These are phyloP conservation scores for Arachis stenosperma DNA, from an alignment of 306 rosid species.

Conservation along the genomic window DNA sequence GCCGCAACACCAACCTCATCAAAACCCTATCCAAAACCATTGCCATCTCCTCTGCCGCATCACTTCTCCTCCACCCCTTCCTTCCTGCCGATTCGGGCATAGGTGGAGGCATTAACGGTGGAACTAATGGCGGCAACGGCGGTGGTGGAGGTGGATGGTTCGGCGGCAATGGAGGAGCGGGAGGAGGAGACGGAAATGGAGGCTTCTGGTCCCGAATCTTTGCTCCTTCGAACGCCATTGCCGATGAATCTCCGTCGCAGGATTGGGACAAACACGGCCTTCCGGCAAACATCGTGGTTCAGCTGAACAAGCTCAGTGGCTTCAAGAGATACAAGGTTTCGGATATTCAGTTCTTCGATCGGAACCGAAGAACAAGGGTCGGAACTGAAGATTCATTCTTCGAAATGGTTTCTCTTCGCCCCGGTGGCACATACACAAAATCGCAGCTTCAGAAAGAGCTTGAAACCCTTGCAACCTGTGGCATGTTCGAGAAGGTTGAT, in stretches of 20 bases:
- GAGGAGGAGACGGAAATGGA: slow-evolving; percentile 33
- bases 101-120: slow-evolving; percentile 22
- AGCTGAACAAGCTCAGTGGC: slow-evolving; percentile 79
- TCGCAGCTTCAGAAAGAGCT: slow-evolving; percentile 91
- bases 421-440: slow-evolving; percentile 80
- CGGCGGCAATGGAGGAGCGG: slow-evolving; percentile 37
- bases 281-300: slow-evolving; percentile 83
- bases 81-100: slow-evolving; percentile 30
- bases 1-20: slow-evolving; percentile 34
- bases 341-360: slow-evolving; percentile 78
- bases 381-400: slow-evolving; percentile 85
- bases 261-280: slow-evolving; percentile 92
- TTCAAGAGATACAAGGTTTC: slow-evolving; percentile 87
- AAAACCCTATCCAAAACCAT: slow-evolving; percentile 59
- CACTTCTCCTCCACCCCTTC: slow-evolving; percentile 48
- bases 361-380: slow-evolving; percentile 50
- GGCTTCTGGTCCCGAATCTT: slow-evolving; percentile 67
- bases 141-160: slow-evolving; percentile 38
- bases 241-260: slow-evolving; percentile 66
- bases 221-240: slow-evolving; percentile 56
- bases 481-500: slow-evolving; percentile 98
- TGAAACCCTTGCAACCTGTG: slow-evolving; percentile 76
- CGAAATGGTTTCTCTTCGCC: slow-evolving; percentile 86
- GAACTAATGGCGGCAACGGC: slow-evolving; percentile 22
- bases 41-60: slow-evolving; percentile 64